Percentiles rank a stretch among this genome's conserved stretches.
These are phyloP conservation scores for Diaporthe citriasiana DNA, from an alignment of 2,329 filamentous ascomycete genomes.

Conservation along the genomic window DNA sequence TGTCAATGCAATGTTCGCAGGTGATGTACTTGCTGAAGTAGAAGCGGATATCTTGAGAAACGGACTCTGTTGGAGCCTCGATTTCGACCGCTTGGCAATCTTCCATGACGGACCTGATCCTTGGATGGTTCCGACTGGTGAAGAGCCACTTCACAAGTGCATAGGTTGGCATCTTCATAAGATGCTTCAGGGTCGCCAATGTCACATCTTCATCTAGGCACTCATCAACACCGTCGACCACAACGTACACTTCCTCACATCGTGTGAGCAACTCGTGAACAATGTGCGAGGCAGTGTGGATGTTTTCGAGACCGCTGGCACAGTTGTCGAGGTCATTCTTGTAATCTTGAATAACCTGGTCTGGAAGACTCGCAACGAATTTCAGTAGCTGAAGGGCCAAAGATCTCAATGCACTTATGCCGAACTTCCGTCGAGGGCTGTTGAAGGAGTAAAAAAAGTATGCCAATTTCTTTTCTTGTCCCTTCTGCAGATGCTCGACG, in stretches of 20 bases:
- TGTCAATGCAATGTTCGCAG: background rate
- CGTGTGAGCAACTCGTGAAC: conserved; percentile 11
- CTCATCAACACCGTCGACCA: background rate
- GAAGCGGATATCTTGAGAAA: background rate
- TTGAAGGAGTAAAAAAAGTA: conserved; percentile 21
- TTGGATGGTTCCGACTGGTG: background rate
- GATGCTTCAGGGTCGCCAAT: background rate
- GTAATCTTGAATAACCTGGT: background rate
- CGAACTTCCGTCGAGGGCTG: background rate
- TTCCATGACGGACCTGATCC: conserved; percentile 12
- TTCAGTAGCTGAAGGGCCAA: conserved; percentile 8
- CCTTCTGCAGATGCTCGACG: background rate
- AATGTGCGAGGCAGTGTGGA: background rate
- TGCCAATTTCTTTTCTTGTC: background rate
- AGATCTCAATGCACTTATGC: background rate
- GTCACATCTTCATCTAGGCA: background rate
- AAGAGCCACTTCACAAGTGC: conserved; percentile 1
- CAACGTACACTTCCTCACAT: background rate
- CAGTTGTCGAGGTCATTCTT: background rate
- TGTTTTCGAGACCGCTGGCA: background rate
- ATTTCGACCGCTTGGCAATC: background rate
- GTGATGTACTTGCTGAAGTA: conserved; percentile 10
- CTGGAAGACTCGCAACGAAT: background rate
- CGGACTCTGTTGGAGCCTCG: background rate
- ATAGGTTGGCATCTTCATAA: background rate